These are phyloP conservation scores for Zygnema circumcarinatum DNA, from an alignment of 139 green algal genomes.

Conservation along the genomic window DNA sequence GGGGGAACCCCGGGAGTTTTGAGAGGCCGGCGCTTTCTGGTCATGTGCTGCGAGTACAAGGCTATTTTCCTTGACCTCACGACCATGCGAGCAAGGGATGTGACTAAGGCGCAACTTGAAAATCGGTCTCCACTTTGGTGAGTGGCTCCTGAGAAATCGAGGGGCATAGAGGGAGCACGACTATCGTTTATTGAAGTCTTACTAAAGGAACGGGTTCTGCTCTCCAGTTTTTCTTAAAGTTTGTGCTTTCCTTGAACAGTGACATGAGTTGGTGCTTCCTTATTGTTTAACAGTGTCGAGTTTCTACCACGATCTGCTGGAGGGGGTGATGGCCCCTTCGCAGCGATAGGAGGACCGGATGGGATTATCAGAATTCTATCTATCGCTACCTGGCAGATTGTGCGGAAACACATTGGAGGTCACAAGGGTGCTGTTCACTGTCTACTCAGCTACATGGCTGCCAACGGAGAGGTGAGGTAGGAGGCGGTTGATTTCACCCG, in stretches of 20 bases:
- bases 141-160: not conserved
- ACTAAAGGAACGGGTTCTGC: too few species aligned
- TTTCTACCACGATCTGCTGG: conserved; percentile 37
- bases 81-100: conserved; percentile 35
- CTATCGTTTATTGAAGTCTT: too few species aligned
- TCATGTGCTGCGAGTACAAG: conserved; percentile 58
- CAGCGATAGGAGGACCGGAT: conserved; percentile 48
- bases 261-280: not conserved
- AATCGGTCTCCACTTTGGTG: conserved; percentile 53
- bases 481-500: too few species aligned
- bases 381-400: conserved; percentile 48
- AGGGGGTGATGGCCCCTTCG: conserved; percentile 37
- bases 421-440: conserved; percentile 54
- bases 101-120: conserved; percentile 51
- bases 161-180: too few species aligned
- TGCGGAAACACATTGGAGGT: conserved; percentile 38
- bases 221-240: too few species aligned
- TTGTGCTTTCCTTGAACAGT: not conserved
- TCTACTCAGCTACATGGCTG: conserved; percentile 37
- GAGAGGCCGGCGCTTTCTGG: conserved; percentile 46
- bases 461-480: conserved; percentile 41
- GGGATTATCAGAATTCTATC: conserved; percentile 52
- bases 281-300: conserved; percentile 55
- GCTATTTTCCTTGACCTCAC: conserved; percentile 56
- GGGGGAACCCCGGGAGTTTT: conserved; percentile 24